These are phyloP conservation scores for Protea cynaroides DNA, from an alignment of 164 flowering plant genomes.

Conservation along the genomic window DNA sequence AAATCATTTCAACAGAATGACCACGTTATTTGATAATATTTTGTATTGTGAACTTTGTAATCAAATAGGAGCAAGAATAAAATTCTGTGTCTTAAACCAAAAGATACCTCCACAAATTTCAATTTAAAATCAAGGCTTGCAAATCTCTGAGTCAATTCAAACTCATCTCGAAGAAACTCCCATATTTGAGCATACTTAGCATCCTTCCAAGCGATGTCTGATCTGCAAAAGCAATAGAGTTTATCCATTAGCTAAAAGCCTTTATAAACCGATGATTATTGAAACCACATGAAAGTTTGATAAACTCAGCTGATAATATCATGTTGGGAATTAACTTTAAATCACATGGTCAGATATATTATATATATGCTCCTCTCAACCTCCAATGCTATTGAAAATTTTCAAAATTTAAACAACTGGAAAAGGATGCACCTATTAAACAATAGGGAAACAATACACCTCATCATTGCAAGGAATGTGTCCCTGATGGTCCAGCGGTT, in stretches of 20 bases:
- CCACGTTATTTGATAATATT: too few species aligned
- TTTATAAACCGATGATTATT: neutral
- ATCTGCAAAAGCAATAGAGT: slow-evolving; percentile 37
- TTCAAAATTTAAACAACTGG: too few species aligned
- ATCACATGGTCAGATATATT: too few species aligned
- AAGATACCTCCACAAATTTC: slow-evolving; percentile 89
- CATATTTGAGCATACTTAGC: slow-evolving; percentile 94
- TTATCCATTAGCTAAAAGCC: neutral
- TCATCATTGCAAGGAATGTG: too few species aligned
- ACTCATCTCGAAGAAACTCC: slow-evolving; percentile 92
- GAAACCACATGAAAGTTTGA: neutral
- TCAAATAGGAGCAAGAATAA: neutral
- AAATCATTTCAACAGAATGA: slow-evolving; percentile 8
- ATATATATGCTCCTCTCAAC: too few species aligned
- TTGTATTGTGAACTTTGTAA: neutral
- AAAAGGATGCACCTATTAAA: too few species aligned
- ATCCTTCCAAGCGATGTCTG: slow-evolving; percentile 95
- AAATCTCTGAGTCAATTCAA: slow-evolving; percentile 90
- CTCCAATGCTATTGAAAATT: too few species aligned
- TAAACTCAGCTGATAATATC: too few species aligned
- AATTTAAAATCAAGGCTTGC: slow-evolving; percentile 89
- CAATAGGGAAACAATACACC: too few species aligned
- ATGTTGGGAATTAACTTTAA: too few species aligned
- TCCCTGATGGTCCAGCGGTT: too few species aligned
- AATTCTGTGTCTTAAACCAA: neutral